Evolutionary conservation across 108 stramenopile genomes (phyloP), one percentile per base, ranked within the genome.

Genomic region (Asterionellopsis glacialis): DNA sequence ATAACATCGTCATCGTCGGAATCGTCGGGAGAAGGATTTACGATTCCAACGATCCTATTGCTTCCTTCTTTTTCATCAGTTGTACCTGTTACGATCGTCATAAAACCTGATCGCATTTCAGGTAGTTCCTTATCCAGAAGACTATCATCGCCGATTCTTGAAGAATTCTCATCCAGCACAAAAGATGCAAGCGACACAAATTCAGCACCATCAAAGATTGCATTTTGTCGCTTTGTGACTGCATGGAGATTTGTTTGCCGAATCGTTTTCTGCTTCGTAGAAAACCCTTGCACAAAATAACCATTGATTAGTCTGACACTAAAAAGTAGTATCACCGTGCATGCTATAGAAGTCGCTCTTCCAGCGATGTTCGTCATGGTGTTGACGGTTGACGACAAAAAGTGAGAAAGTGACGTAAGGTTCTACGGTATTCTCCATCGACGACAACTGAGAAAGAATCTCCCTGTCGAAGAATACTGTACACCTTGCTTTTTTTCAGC

Each of bases 181-280:
- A 58, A 21, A 16, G 57, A 58, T 41, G 62, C 49, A 18, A 76
- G 41, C 15, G 75, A 66, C 13, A 33, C 39, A 70, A 65, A 68
- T 72, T 76, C 75, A 1, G 65, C 66, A 6, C 75, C 75, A 58
- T 76, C 75, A 42, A 72, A 48, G 19, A 76, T 52, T 21, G 75
- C 68, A 6, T 59, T 27, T 48, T 68, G 75, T 21, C 61, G 45
- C 15, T 61, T 42, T 6, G 44, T 45, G 9, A 67, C 49, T 1
- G 24, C 61, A 12, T 58, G 15, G 6, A 54, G 45, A 19, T 47
- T 21, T 9, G 21, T 47, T 33, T 33, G 33, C 2, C 33, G 33
- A 33, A 5, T 33, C 7, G 33, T 2, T 33, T 33, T 33, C 7
- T 7, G 33, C 2, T 33, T 33, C 7, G 33, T 2, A 5, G 33